Evolutionary conservation across 2,329 filamentous ascomycete species (phyloP), one percentile per base, ranked within the genome.

Genomic region (Botryosphaeria agaves): DNA sequence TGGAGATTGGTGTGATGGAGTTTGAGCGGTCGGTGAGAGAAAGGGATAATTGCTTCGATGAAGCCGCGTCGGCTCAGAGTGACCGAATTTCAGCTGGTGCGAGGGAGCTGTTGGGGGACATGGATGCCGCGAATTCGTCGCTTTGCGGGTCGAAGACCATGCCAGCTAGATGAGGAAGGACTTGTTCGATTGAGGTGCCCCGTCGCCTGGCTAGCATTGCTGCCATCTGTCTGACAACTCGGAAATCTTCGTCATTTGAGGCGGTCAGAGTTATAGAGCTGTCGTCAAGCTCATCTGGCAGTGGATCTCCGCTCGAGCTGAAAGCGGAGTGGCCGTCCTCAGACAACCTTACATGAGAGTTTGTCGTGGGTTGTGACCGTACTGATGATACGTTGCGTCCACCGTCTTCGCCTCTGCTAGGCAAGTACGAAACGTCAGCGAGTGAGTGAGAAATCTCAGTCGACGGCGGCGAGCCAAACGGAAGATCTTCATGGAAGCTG

Each of bases 201-300:
- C 46, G 47, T 27, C 48, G 48, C 6, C 37, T 37, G 29, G 54
- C 53, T 19, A 56, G 42, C 12, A 48, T 39, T 18, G 34, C 36
- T 2, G 47, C 51, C 8, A 57, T 42, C 15, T 50, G 44, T 27
- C 46, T 43, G 9, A 58, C 44, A 9, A 49, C 51, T 6, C 41
- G 18, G 14, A 52, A 39, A 4, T 53, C 50, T 16, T 36, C 36
- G 15, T 52, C 46, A n/a, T 42, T 19, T 2, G 30, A 33, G 26
- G 38, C 37, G 14, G 34, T 20, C 4, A 39, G 26, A 2, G 27
- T 14, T 7, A 18, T 18, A 14, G 28, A 28, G 3, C 27, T 28
- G 20, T 32, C 28, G 20, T 34, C 31, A 5, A 36, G 29, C 28
- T 52, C 47, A 29, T 54, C 48, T 6, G 43, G 44, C 17, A 49